Conservation (phyloP, 2,329 filamentous ascomycete genomes). For the Zopfia rhizophila region DNA sequence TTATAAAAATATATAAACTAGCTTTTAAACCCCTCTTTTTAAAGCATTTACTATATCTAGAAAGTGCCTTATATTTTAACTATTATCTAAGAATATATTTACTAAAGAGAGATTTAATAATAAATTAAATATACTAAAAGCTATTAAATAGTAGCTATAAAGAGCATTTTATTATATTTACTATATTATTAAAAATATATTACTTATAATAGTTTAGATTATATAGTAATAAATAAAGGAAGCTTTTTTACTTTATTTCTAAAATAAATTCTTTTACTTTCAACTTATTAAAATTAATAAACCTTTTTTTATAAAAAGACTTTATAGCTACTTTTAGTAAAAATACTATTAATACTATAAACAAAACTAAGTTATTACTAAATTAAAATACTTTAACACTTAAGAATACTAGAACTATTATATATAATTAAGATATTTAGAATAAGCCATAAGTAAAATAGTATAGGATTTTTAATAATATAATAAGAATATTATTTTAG, state of each 20-base stretch:
- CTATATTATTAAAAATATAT: slow-evolving; percentile 4
- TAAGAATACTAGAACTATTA: too few species aligned
- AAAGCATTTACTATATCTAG: slow-evolving; percentile 3
- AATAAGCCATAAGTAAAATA: too few species aligned
- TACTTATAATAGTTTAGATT: slow-evolving; percentile 13
- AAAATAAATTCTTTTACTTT: slow-evolving; percentile 5
- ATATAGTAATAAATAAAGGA: slow-evolving; percentile 12
- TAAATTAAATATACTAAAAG: slow-evolving; percentile 10
- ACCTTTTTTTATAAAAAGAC: slow-evolving; percentile 9
- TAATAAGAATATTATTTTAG: too few species aligned
- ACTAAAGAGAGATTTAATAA: slow-evolving; percentile 3
- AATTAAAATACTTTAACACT: too few species aligned
- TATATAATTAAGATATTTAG: too few species aligned
- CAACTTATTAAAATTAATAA: slow-evolving; percentile 8
- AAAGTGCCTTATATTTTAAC: slow-evolving; percentile 1
- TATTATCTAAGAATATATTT: slow-evolving; percentile 5
- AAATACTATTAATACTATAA: slow-evolving; percentile 8
- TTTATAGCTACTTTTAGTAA: slow-evolving; percentile 5
- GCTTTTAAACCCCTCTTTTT: slow-evolving; percentile 5
- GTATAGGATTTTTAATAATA: too few species aligned
- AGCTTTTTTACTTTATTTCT: slow-evolving; percentile 9
- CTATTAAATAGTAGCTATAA: slow-evolving; percentile 1
- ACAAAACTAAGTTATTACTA: too few species aligned
- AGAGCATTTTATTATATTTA: slow-evolving; percentile 6
- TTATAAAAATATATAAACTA: slow-evolving; percentile 2